phyloP scores from a whole-genome alignment of 2,329 filamentous ascomycete genomes.

The Oidium heveae region DNA sequence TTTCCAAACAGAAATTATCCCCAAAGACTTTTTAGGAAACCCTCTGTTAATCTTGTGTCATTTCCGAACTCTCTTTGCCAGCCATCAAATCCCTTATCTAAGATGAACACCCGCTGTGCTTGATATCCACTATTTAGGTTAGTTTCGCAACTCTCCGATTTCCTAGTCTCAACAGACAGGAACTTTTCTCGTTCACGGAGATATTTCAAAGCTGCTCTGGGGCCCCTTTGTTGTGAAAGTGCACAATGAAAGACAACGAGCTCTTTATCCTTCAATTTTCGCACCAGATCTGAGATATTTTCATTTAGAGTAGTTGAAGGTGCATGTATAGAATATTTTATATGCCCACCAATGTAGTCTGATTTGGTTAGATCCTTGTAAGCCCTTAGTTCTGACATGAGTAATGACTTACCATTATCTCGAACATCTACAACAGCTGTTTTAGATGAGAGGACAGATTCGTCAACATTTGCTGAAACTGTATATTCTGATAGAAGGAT shows the following conservation, averaged over 20 bases:
- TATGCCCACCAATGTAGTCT: constrained; percentile 86
- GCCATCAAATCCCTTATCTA: constrained; percentile 61
- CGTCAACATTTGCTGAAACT: constrained; percentile 8
- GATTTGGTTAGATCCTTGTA: neutral
- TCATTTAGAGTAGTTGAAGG: constrained; percentile 50
- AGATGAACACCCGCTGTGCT: constrained; percentile 50
- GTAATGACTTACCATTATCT: constrained; percentile 35
- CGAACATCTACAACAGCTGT: constrained; percentile 73
- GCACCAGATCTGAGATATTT: constrained; percentile 58
- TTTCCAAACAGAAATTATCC: constrained; percentile 5
- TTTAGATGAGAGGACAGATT: constrained; percentile 4
- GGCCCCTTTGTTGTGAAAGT: constrained; percentile 73
- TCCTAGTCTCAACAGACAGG: constrained; percentile 8
- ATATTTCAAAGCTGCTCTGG: constrained; percentile 60
- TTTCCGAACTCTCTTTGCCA: constrained; percentile 73
- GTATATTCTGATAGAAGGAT: constrained; percentile 9
- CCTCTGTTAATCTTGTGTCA: constrained; percentile 62
- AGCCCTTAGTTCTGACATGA: neutral
- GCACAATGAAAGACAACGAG: constrained; percentile 88
- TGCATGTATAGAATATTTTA: constrained; percentile 49
- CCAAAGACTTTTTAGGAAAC: constrained; percentile 70
- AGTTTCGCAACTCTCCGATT: constrained; percentile 6
- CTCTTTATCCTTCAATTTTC: constrained; percentile 50
- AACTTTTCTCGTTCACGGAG: constrained; percentile 38
- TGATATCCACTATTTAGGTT: constrained; percentile 7